Percentiles rank a stretch among this genome's conserved stretches.
Evolutionary conservation across 495 filamentous ascomycete genomes (phyloP).

Genomic region (Aspergillus cavernicola): DNA sequence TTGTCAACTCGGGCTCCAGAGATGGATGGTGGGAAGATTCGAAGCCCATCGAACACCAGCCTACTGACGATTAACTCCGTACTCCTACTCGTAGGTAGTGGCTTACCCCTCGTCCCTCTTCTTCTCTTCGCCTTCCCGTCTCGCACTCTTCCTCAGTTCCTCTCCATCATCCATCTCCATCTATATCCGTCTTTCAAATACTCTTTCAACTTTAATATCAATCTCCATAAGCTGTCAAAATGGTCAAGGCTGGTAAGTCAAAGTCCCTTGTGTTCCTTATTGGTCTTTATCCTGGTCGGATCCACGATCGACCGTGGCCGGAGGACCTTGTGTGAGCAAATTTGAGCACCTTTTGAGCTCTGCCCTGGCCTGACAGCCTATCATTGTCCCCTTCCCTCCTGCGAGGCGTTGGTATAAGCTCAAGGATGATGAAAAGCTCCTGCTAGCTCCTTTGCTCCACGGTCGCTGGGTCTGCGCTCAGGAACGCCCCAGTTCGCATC

Average conservation of each 20-base stretch:
- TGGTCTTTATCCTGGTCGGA: slow-evolving; percentile 17
- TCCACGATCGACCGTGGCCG: slow-evolving; percentile 33
- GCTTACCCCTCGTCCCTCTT: slow-evolving; percentile 25
- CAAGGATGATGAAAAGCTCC: slow-evolving; percentile 7
- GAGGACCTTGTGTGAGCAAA: slow-evolving; percentile 48
- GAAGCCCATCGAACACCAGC: slow-evolving; percentile 22
- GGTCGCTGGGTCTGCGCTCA: slow-evolving; percentile 12
- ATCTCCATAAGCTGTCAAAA: slow-evolving; percentile 54
- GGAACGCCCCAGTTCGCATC: slow-evolving; percentile 1
- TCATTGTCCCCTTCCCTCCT: slow-evolving; percentile 24
- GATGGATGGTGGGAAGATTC: slow-evolving; percentile 6
- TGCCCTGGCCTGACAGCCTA: slow-evolving; percentile 25
- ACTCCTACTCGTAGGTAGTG: slow-evolving; percentile 9
- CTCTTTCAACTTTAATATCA: slow-evolving; percentile 9
- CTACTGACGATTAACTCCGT: no score
- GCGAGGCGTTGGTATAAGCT: slow-evolving; percentile 8
- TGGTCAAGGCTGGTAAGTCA: slow-evolving; percentile 92
- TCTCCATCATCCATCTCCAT: slow-evolving; percentile 3
- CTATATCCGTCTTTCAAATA: not conserved
- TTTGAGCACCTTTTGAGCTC: slow-evolving; percentile 51
- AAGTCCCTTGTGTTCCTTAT: slow-evolving; percentile 16
- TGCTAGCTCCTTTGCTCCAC: slow-evolving; percentile 7
- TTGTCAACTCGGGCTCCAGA: no score
- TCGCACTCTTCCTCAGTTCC: slow-evolving; percentile 12
- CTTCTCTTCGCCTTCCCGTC: slow-evolving; percentile 15